Evolutionary conservation across 2,329 filamentous ascomycete genomes (phyloP).

Genomic region (Neocucurbitaria cava): DNA sequence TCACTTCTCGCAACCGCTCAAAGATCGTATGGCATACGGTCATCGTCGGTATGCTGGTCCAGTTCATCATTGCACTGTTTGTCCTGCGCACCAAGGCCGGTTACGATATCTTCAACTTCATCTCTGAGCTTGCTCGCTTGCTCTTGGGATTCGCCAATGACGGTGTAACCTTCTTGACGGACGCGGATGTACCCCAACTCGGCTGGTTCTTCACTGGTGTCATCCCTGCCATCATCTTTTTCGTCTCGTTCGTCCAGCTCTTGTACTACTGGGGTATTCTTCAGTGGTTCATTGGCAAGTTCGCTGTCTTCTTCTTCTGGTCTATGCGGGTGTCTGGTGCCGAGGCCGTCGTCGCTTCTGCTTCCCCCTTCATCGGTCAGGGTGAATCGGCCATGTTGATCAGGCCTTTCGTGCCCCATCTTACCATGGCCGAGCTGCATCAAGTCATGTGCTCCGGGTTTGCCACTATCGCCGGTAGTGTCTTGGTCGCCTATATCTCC

Average conservation of each 20-base stretch:
- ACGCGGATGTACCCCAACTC: slow-evolving; percentile 50
- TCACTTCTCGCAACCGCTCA: slow-evolving; percentile 73
- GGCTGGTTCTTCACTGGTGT: slow-evolving; percentile 78
- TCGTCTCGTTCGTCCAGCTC: slow-evolving; percentile 89
- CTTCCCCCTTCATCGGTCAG: slow-evolving; percentile 92
- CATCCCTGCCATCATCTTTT: slow-evolving; percentile 94
- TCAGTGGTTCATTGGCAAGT: slow-evolving; percentile 90
- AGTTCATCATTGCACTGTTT: slow-evolving; percentile 89
- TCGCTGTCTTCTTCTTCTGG: slow-evolving; percentile 93
- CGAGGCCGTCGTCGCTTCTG: slow-evolving; percentile 91
- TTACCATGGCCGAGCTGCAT: slow-evolving; percentile 87
- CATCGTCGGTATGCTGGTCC: slow-evolving; percentile 85
- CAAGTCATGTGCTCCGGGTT: slow-evolving; percentile 94
- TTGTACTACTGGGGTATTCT: slow-evolving; percentile 81
- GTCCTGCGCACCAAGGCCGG: slow-evolving; percentile 81
- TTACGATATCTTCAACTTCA: slow-evolving; percentile 89
- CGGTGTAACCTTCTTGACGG: slow-evolving; percentile 76
- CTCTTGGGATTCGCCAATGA: slow-evolving; percentile 78
- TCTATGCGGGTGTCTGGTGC: slow-evolving; percentile 84
- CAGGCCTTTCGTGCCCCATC: slow-evolving; percentile 81
- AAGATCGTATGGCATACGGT: slow-evolving; percentile 62
- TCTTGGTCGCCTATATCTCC: slow-evolving; percentile 83
- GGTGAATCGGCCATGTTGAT: slow-evolving; percentile 94
- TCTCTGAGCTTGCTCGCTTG: slow-evolving; percentile 75
- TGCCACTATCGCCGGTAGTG: slow-evolving; percentile 88